phyloP scores from a whole-genome alignment of 2,329 filamentous ascomycete species.

The Penicillium brasilianum region DNA sequence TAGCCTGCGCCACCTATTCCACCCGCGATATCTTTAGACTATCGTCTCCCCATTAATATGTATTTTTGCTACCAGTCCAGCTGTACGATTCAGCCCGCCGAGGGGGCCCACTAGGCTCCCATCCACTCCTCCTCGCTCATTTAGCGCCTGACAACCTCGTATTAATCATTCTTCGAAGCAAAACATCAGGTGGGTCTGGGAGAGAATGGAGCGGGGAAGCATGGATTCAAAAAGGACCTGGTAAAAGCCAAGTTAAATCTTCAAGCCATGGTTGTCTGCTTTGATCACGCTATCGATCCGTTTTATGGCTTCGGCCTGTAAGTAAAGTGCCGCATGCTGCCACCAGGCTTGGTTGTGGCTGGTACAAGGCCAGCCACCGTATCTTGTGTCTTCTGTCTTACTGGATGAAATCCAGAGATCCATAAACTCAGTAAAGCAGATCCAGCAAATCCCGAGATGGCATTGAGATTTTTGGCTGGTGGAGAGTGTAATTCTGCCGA shows the following conservation, averaged over 20 bases:
- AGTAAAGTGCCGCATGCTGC: background rate
- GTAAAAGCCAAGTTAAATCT: background rate
- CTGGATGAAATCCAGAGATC: background rate
- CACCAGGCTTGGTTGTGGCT: background rate
- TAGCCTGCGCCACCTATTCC: too few species aligned
- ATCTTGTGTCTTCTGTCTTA: background rate
- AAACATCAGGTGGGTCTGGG: slow-evolving; percentile 1
- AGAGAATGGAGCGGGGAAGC: background rate
- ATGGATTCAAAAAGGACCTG: background rate
- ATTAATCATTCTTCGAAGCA: background rate
- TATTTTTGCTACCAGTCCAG: background rate
- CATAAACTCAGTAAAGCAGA: background rate
- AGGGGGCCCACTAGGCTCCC: background rate
- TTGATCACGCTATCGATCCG: background rate
- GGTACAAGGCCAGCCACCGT: background rate
- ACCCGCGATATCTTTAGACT: background rate
- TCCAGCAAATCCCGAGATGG: background rate
- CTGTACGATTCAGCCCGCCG: slow-evolving; percentile 16
- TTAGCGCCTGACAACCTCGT: background rate
- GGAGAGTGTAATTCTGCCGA: slow-evolving; percentile 2
- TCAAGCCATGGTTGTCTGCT: background rate
- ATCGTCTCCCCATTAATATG: background rate
- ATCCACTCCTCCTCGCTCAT: background rate
- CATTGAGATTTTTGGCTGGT: background rate
- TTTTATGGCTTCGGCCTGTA: background rate